A percentile compares a stretch with the other conserved stretches of the same genome.
Evolutionary conservation across 176 grass and related monocot species (phyloP).

Genomic region (Zea mays): Zm-B73-REFERENCE-NAM-5.0 NC_050099.1:243378501-243379000

Average conservation of each 20-base stretch:
- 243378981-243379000: neutral
- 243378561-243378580: no score
- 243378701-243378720: constrained; percentile 73
- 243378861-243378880: neutral
- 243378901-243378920: neutral
- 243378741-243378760: constrained; percentile 88
- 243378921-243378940: constrained; percentile 77
- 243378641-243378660: neutral
- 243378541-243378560: no score
- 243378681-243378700: constrained; percentile 69
- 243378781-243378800: constrained; percentile 75
- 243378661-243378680: neutral
- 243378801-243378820: constrained; percentile 97
- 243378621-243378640: no score
- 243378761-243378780: constrained; percentile 78
- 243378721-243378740: constrained; percentile 81
- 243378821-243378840: constrained; percentile 32
- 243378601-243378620: no score
- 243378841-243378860: neutral
- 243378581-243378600: no score
- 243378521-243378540: no score
- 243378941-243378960: constrained; percentile 94
- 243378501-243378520: no score
- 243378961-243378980: constrained; percentile 81
- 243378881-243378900: neutral